Base-by-base conservation (phyloP, 371 early-diverging fungal species). In the Amoeboaphelidium occidentale region DNA sequence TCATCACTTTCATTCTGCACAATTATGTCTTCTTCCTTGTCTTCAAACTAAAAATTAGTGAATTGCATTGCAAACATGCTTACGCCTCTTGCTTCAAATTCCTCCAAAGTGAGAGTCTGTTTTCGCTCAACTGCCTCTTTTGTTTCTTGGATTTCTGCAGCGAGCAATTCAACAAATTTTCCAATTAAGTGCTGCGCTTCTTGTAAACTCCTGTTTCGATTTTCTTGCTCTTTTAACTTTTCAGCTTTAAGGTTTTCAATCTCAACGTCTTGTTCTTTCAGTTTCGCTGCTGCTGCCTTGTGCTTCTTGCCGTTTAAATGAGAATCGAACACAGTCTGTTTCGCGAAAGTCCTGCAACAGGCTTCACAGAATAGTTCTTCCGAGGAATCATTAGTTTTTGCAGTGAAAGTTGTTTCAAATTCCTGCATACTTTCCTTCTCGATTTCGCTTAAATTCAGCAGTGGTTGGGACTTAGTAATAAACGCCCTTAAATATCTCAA, bases 221-320 rank as follows among this genome's bases (percentile, higher is more conserved):
- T n/a, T n/a, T n/a, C n/a, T n/a, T n/a, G n/a, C n/a, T n/a, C n/a
- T n/a, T n/a, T 70, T 27, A 58, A 56, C 13, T 52, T 58, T 43
- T 53, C 51, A 2, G 51, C 64, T 46, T 57, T 62, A n/a, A n/a
- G n/a, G n/a, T n/a, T n/a, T n/a, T n/a, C n/a, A n/a, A n/a, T n/a
- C n/a, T n/a, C n/a, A n/a, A n/a, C n/a, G n/a, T n/a, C n/a, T n/a
- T n/a, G n/a, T n/a, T n/a, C n/a, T n/a, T n/a, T n/a, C 25, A 78
- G 48, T 27, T 65, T 63, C 26, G 73, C 73, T 10, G 70, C 78
- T 1, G 82, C 82, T 55, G 84, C 90, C 43, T 70, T 67, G 61
- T 92, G 96, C 53, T 91, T 90, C 60, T 81, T 82, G 20, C 84
- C 84, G 41, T 68, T 75, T 57, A 87, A 61, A 60, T 96, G 93